Conservation (phyloP, 805 yeast genomes). For the Candida sakaeoensis region DNA sequence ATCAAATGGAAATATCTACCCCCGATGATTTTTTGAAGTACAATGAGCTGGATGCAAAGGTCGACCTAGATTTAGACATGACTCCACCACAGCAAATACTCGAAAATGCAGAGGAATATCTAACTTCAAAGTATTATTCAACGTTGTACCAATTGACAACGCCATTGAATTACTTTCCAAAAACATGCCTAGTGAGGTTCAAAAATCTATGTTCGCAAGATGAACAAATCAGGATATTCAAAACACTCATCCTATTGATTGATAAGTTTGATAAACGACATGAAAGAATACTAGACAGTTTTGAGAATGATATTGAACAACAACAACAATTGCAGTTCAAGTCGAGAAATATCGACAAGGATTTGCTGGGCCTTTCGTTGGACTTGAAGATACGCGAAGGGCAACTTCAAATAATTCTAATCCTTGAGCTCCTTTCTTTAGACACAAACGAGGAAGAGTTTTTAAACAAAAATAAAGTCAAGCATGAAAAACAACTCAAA, state of each 20-base stretch:
- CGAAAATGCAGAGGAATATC: conserved; percentile 26
- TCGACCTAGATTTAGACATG: conserved; percentile 2
- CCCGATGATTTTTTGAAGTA: conserved; percentile 1
- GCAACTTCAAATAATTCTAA: conserved; percentile 48
- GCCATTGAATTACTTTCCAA: conserved; percentile 41
- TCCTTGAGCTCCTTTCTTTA: conserved; percentile 43
- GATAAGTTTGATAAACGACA: conserved; percentile 44
- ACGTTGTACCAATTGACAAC: conserved; percentile 37
- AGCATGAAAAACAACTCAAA: conserved; percentile 25
- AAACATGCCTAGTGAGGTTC: conserved; percentile 48
- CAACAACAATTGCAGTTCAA: conserved; percentile 21
- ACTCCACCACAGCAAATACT: conserved; percentile 8
- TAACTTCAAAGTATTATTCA: conserved; percentile 31
- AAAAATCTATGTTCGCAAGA: conserved; percentile 37
- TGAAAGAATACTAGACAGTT: background rate
- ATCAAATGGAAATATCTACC: background rate
- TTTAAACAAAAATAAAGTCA: conserved; percentile 23
- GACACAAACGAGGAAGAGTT: conserved; percentile 33
- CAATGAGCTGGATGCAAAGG: background rate
- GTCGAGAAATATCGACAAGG: conserved; percentile 10
- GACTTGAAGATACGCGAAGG: conserved; percentile 53
- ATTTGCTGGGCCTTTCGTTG: conserved; percentile 20
- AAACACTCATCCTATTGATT: conserved; percentile 27
- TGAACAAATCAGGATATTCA: conserved; percentile 19
- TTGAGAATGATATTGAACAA: conserved; percentile 14